These are phyloP conservation scores for Globisporangium barbulae DNA, from an alignment of 352 stramenopile genomes.

Conservation along the genomic window DNA sequence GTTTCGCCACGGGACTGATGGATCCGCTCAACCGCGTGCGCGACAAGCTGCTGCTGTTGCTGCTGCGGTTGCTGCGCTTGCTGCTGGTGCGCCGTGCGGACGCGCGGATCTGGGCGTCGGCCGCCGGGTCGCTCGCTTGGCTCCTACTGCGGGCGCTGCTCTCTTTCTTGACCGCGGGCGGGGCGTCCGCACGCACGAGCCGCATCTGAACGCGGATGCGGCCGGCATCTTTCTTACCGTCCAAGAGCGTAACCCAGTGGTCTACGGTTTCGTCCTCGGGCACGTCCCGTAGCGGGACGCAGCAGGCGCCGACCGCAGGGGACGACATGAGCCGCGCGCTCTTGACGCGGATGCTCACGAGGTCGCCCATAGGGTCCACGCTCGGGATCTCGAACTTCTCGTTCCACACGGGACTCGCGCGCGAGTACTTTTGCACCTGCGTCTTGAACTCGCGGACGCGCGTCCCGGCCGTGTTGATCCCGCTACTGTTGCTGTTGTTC, in stretches of 20 bases:
- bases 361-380: conserved; percentile 35
- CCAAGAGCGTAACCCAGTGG: conserved; percentile 53
- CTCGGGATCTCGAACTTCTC: conserved; percentile 75
- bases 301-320: conserved; percentile 46
- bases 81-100: neutral
- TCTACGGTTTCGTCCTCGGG: conserved; percentile 43
- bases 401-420: conserved; percentile 60
- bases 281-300: conserved; percentile 44
- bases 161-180: conserved; percentile 22
- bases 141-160: neutral
- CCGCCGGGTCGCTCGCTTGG: conserved; percentile 4
- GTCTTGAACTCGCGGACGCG: conserved; percentile 61
- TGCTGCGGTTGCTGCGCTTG: conserved; percentile 14
- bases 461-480: conserved; percentile 5
- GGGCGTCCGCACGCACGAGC: conserved; percentile 36
- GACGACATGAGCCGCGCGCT: conserved; percentile 64
- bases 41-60: conserved; percentile 16
- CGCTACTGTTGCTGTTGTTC: neutral
- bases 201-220: conserved; percentile 66
- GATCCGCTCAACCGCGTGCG: conserved; percentile 16
- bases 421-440: conserved; percentile 52
- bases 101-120: neutral
- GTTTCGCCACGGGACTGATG: conserved; percentile 10
- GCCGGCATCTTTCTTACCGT: conserved; percentile 53
- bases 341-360: conserved; percentile 75